phyloP scores from a whole-genome alignment of 129 eudicot genomes.

The Flaveria trinervia region DNA sequence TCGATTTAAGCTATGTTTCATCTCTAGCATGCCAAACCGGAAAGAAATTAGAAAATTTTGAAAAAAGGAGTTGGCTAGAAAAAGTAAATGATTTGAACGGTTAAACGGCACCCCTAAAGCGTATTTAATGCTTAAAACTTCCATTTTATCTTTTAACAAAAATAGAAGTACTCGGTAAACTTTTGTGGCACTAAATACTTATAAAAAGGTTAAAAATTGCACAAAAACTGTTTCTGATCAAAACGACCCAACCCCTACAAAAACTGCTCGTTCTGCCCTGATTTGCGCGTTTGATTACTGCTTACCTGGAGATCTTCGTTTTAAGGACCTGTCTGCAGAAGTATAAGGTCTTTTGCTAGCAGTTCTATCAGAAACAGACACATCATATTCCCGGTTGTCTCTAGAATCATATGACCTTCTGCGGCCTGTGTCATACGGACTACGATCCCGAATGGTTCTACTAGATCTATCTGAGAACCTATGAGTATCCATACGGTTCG shows the following conservation, averaged over 20 bases:
- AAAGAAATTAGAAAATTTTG: no score
- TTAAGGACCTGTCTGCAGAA: constrained; percentile 41
- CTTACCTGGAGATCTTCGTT: constrained; percentile 46
- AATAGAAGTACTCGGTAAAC: neutral
- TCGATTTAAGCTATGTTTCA: neutral
- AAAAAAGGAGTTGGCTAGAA: neutral
- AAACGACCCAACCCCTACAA: neutral
- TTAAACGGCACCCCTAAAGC: neutral
- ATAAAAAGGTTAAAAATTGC: neutral
- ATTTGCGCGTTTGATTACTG: neutral
- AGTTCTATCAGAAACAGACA: constrained; percentile 39
- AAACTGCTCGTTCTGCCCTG: neutral
- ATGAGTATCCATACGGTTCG: constrained; percentile 30
- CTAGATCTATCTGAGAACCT: constrained; percentile 33
- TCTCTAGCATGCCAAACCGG: neutral
- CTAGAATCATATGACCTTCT: constrained; percentile 39
- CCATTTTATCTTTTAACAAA: neutral
- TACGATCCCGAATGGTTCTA: constrained; percentile 43
- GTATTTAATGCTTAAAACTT: neutral
- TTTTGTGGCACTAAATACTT: neutral
- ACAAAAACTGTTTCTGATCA: neutral
- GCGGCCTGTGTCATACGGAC: constrained; percentile 41
- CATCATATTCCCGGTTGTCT: constrained; percentile 36
- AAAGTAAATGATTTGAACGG: neutral
- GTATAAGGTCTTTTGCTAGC: constrained; percentile 38